phyloP scores from a whole-genome alignment of 331 rosid species.

The Malus hybrid region DNA sequence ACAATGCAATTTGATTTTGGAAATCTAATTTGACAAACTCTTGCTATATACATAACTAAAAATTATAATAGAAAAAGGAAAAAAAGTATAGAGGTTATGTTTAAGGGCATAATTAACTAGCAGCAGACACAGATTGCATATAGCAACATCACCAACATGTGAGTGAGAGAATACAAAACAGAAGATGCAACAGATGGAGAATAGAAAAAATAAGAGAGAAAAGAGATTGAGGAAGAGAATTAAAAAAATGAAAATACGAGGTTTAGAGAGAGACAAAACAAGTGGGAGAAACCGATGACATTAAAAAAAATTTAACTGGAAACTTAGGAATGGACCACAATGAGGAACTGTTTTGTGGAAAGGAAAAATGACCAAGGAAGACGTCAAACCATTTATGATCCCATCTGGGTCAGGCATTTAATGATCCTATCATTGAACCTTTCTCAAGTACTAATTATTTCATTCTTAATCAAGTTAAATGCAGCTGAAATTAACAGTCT shows the following conservation, averaged over 20 bases:
- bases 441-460: neutral
- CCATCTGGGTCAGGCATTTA: neutral
- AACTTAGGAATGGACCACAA: neutral
- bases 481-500: neutral
- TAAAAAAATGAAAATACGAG: neutral
- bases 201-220: neutral
- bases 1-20: neutral
- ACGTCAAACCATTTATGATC: neutral
- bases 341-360: neutral
- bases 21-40: neutral
- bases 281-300: neutral
- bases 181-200: neutral
- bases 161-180: neutral
- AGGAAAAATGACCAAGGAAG: neutral
- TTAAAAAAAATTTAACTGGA: neutral
- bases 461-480: neutral
- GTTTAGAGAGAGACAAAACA: neutral
- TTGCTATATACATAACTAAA: neutral
- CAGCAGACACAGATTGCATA: neutral
- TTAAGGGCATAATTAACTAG: neutral
- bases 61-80: no score
- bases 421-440: neutral
- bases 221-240: neutral
- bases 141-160: neutral
- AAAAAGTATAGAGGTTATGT: neutral